A percentile compares a stretch with the other conserved stretches of the same genome.
phyloP scores from a whole-genome alignment of 148 eudicot species.

The Silene uniflora region DNA sequence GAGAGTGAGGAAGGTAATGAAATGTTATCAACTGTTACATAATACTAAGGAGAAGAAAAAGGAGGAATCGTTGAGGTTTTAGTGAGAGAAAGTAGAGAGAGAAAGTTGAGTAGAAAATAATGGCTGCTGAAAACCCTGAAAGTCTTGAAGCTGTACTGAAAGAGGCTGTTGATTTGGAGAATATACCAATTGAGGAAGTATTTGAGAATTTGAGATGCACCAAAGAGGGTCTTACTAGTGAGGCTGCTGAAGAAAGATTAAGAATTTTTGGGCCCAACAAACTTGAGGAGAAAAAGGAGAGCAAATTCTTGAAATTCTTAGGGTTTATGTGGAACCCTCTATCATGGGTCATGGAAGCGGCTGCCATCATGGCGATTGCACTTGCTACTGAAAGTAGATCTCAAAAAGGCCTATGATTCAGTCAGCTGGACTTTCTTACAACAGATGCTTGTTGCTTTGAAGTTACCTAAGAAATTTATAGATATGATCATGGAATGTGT shows the following conservation, averaged over 20 bases:
- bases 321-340: conserved; percentile 99
- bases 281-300: conserved; percentile 99
- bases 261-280: conserved; percentile 89
- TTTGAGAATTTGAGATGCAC: conserved; percentile 96
- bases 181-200: conserved; percentile 92
- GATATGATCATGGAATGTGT: no score
- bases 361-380: conserved; percentile 99
- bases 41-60: conserved; percentile 7
- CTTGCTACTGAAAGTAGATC: no score
- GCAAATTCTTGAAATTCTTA: conserved; percentile 90
- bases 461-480: no score
- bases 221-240: conserved; percentile 71
- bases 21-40: conserved; percentile 43
- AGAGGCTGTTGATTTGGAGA: conserved; percentile 98
- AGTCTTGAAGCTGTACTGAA: conserved; percentile 89
- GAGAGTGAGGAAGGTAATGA: not conserved
- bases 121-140: conserved; percentile 81
- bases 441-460: no score
- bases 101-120: conserved; percentile 5
- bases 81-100: conserved; percentile 15
- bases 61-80: not conserved
- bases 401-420: no score
- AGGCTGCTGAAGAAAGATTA: conserved; percentile 82
- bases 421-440: no score
- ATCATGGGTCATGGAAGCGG: conserved; percentile 99